Evolutionary conservation across 1,284 basidiomycete genomes (phyloP), one percentile per base, ranked within the genome.

Genomic region (Fistulinella cinereoalba): DNA sequence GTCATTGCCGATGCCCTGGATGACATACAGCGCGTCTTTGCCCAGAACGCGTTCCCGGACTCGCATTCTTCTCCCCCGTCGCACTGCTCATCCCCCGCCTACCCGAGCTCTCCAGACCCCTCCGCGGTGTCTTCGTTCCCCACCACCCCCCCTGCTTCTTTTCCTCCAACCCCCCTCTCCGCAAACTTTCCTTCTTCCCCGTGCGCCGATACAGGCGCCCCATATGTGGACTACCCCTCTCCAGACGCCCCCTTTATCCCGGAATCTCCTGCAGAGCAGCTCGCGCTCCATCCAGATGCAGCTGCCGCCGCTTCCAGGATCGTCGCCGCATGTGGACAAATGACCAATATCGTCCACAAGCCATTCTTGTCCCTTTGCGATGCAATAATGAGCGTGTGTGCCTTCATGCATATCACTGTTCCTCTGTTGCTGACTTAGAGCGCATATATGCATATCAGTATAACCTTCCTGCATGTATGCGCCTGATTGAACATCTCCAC

Each of bases 311-410:
- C 80, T 27, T 77, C 76, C 46, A 73, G 70, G 49, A 81, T 88
- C 43, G 74, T 86, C 28, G 78, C 83, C 28, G 84, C 85, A 3
- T 77, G 79, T 27, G 82, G 79, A 2, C 85, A 88, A 57, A 65
- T 88, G 51, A 68, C 73, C 13, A 77, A 73, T 8, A 78, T 74
- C 21, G 79, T 85, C 15, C 83, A 85, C 59, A 68, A 69, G 10
- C 85, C 85, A 27, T 86, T 86, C 58, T 65, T 83, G 29, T 77
- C 76, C 15, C 65, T 88, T 11, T 84, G 81, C 54, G 84, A 86
- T 58, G 81, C 81, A 3, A 66, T 71, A 10, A 83, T 85, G 79
- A 76, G 72, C 24, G 83, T 85, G 55, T 47, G 79, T 73, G 37
- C 43, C 27, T 22, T 42, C 12, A 10, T 15, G 1, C 27, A 8